phyloP scores from a whole-genome alignment of 345 rosid genomes.

The Corymbia maculata region DNA sequence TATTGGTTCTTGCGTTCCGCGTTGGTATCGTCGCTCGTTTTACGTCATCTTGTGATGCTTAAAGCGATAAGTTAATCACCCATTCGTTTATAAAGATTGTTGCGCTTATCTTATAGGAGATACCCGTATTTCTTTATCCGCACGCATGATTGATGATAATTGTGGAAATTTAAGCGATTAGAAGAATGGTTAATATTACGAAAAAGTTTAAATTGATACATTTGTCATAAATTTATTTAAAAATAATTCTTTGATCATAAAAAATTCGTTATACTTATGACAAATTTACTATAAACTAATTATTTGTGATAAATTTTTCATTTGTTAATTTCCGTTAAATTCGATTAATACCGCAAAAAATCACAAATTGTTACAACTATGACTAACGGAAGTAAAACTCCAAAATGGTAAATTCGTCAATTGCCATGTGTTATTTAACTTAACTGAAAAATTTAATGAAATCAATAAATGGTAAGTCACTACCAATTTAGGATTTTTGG shows the following conservation, averaged over 20 bases:
- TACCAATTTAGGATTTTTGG: too few species aligned
- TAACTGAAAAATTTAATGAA: too few species aligned
- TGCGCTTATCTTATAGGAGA: neutral
- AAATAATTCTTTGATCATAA: neutral
- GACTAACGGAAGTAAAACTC: neutral
- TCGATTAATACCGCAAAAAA: too few species aligned
- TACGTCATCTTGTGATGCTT: neutral
- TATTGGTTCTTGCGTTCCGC: neutral
- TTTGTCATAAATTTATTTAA: too few species aligned
- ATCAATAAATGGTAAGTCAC: rapidly evolving
- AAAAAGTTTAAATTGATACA: too few species aligned
- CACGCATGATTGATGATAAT: neutral
- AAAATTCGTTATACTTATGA: too few species aligned
- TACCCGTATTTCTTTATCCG: neutral
- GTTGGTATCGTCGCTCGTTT: neutral
- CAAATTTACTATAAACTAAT: too few species aligned
- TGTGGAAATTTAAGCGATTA: neutral
- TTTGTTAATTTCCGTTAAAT: too few species aligned
- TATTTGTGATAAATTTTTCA: too few species aligned
- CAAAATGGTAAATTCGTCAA: too few species aligned
- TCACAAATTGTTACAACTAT: too few species aligned
- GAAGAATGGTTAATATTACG: neutral
- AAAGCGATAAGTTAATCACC: neutral
- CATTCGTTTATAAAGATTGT: neutral
- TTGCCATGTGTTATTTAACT: too few species aligned